phyloP scores from a whole-genome alignment of 2,329 filamentous ascomycete species.

The Hypoxylon sp. region DNA sequence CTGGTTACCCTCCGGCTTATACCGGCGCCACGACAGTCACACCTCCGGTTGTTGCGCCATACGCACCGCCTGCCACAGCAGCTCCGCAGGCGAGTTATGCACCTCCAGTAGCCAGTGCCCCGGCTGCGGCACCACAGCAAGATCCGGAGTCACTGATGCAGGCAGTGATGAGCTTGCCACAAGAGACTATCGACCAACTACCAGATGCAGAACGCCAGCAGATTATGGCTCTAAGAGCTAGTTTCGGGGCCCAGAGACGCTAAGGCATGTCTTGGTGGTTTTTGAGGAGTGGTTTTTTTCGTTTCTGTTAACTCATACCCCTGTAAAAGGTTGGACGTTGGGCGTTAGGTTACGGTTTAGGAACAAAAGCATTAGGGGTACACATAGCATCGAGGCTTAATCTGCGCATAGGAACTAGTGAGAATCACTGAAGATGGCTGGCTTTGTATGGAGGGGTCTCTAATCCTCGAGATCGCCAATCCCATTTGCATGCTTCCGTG shows the following conservation, averaged over 20 bases:
- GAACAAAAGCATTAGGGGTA: constrained; percentile 35
- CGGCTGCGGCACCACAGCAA: constrained; percentile 56
- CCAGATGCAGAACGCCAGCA: constrained; percentile 82
- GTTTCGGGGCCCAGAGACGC: constrained; percentile 64
- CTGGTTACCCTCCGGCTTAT: constrained; percentile 58
- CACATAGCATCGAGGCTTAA: constrained; percentile 17
- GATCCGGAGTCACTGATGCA: constrained; percentile 82
- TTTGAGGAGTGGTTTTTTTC: constrained; percentile 9
- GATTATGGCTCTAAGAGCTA: constrained; percentile 81
- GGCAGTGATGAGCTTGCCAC: constrained; percentile 84
- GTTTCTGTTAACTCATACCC: constrained; percentile 39
- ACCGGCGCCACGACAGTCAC: constrained; percentile 61
- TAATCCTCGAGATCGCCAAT: neutral
- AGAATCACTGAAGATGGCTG: neutral
- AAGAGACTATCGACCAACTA: constrained; percentile 83
- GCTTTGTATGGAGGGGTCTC: neutral
- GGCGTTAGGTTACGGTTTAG: constrained; percentile 42
- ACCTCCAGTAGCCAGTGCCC: constrained; percentile 57
- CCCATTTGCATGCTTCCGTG: neutral
- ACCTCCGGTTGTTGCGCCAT: constrained; percentile 64
- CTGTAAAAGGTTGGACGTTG: constrained; percentile 29
- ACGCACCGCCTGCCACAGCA: constrained; percentile 60
- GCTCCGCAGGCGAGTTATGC: constrained; percentile 58
- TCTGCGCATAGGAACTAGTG: constrained; percentile 5
- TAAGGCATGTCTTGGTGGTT: constrained; percentile 24